Evolutionary conservation across 192 early-diverging fungal species (phyloP), one percentile per base, ranked within the genome.

Genomic region (Fimicolochytrium jonesii): DNA sequence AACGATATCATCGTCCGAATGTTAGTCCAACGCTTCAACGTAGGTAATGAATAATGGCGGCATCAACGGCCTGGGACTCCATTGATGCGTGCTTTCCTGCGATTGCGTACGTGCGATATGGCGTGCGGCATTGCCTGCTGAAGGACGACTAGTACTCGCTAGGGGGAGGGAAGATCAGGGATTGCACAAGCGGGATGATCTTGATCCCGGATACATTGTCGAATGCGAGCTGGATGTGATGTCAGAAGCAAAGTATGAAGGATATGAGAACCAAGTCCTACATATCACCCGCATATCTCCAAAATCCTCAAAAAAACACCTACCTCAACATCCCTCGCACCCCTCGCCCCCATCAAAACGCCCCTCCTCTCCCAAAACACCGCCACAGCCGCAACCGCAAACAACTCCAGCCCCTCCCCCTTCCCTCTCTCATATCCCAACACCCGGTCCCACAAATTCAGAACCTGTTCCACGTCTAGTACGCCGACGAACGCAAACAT

Each of bases 401-500:
- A 59, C 17, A 77, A 18, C 4, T 39, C 56, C 4, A 80, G 32
- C 29, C 77, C 45, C 23, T 74, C 65, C 22, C 66, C 37, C 42
- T 42, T 30, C n/a, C n/a, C n/a, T n/a, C n/a, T n/a, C 17, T 77
- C 78, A 71, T 61, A 84, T 2, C 67, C 82, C 30, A 84, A 29
- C 28, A 84, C 69, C 29, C 82, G 70, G 49, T 84, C 82, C 82
- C 82, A 84, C 23, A 84, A 37, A 23, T 74, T 43, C n/a, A 84
- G 47, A 1, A 80, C 71, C 64, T 84, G 82, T 30, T 79, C 80
- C 17, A 75, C 58, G 25, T 82, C 77, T 35, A 84, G 53, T 6
- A 83, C 69, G 2, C 80, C 80, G 4, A 84, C 70, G 56, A 84
- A 84, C 6, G 63, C 75, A 56, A 59, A 82, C 51, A 80, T 39